phyloP scores from a whole-genome alignment of 1,139 yeast species.

The Candida neerlandica region DNA sequence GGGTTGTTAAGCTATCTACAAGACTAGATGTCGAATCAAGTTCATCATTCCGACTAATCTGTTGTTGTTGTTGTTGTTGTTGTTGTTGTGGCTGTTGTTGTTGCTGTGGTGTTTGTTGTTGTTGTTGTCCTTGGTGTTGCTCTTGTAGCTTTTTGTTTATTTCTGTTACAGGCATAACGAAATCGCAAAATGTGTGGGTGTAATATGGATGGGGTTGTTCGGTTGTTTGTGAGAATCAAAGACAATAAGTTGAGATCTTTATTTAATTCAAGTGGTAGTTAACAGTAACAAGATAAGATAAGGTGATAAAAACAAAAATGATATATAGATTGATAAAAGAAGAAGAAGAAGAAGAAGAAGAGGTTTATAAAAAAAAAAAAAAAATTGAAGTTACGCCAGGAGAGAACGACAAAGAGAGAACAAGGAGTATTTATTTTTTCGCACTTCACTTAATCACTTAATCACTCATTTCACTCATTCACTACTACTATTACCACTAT shows the following conservation, averaged over 20 bases:
- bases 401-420: not conserved
- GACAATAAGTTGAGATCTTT: not conserved
- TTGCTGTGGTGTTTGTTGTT: slow-evolving; percentile 10
- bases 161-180: slow-evolving; percentile 17
- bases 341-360: no score
- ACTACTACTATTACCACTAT: no score
- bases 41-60: slow-evolving; percentile 1
- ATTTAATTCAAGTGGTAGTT: not conserved
- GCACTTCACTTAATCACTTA: no score
- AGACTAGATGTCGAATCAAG: slow-evolving; percentile 8
- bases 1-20: slow-evolving; percentile 5
- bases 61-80: slow-evolving; percentile 11
- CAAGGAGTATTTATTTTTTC: not conserved
- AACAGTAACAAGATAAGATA: no score
- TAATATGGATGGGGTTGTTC: not conserved
- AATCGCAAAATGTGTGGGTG: not conserved
- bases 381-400: no score
- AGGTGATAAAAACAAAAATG: no score
- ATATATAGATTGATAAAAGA: no score
- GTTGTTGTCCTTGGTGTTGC: slow-evolving; percentile 2
- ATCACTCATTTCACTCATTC: no score
- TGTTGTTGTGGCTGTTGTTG: slow-evolving; percentile 5
- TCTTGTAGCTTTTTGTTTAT: slow-evolving; percentile 6
- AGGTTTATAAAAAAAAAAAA: no score
- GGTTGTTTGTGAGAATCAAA: not conserved